Evolutionary conservation across 768 basidiomycete genomes (phyloP).

Genomic region (Boletus vermiculosoides): DNA sequence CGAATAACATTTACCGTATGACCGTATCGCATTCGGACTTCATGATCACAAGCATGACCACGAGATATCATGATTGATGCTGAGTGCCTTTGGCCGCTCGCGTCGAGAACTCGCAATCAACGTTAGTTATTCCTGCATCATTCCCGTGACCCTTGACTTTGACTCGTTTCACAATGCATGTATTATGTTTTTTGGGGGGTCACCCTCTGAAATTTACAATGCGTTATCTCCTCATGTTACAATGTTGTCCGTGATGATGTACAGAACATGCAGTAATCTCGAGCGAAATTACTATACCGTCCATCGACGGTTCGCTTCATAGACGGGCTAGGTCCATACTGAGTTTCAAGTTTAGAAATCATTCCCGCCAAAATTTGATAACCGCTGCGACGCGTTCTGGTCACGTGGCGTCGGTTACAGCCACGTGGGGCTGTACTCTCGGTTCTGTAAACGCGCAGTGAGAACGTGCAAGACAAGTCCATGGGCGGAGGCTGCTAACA

Average conservation of each 20-base stretch:
- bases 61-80: not conserved
- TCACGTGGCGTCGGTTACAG: slow-evolving; percentile 23
- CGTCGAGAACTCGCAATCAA: not conserved
- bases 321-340: no score
- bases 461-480: slow-evolving; percentile 7
- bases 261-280: not conserved
- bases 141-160: not conserved
- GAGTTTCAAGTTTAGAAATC: no score
- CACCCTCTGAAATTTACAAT: slow-evolving; percentile 15
- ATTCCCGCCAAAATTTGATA: no score
- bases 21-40: slow-evolving; percentile 6
- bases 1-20: slow-evolving; percentile 35
- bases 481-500: slow-evolving; percentile 19
- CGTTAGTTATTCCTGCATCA: not conserved
- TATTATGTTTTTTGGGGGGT: not conserved
- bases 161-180: not conserved
- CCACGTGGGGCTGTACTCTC: slow-evolving; percentile 6
- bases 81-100: not conserved
- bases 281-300: no score
- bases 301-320: no score
- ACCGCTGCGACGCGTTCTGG: not conserved
- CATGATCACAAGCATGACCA: not conserved
- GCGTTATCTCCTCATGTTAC: slow-evolving; percentile 12
- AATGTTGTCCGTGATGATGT: slow-evolving; percentile 14
- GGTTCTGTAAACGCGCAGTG: not conserved